These are phyloP conservation scores for Scheffersomyces insectosa DNA, from an alignment of 1,139 yeast genomes.

Conservation along the genomic window DNA sequence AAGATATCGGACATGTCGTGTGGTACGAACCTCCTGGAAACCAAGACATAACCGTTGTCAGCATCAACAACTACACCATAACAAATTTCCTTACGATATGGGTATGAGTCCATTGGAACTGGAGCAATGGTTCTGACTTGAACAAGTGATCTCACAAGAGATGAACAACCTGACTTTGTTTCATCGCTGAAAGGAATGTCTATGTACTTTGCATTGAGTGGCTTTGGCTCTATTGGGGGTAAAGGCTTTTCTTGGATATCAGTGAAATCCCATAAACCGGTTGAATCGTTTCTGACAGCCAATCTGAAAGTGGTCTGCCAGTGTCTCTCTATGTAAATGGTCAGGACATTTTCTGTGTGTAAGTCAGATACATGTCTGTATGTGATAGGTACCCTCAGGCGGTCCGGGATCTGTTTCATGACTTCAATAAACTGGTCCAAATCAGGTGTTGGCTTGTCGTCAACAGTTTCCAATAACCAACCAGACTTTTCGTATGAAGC, in stretches of 20 bases:
- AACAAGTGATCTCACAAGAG: constrained; percentile 57
- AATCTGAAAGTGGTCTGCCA: constrained; percentile 75
- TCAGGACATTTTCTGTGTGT: constrained; percentile 67
- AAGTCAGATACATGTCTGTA: constrained; percentile 81
- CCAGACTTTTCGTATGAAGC: constrained; percentile 57
- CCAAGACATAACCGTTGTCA: constrained; percentile 73
- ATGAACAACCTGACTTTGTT: constrained; percentile 49
- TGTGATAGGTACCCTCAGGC: constrained; percentile 66
- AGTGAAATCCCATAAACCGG: constrained; percentile 87
- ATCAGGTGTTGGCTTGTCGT: constrained; percentile 71
- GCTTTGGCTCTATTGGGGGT: constrained; percentile 44
- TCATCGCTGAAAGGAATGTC: constrained; percentile 63
- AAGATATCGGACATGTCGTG: constrained; percentile 82
- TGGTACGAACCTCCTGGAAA: constrained; percentile 77
- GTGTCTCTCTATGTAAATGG: constrained; percentile 77
- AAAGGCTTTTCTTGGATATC: constrained; percentile 64
- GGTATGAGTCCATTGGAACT: constrained; percentile 71
- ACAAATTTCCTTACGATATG: constrained; percentile 60
- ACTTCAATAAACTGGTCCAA: constrained; percentile 76
- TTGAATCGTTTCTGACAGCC: constrained; percentile 74
- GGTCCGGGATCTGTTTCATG: constrained; percentile 76
- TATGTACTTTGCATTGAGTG: constrained; percentile 69
- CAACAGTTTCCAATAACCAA: constrained; percentile 78
- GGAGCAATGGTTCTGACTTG: constrained; percentile 67
- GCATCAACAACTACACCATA: constrained; percentile 85